Evolutionary conservation across 768 basidiomycete species (phyloP), one percentile per base, ranked within the genome.

Genomic region (Ramaria sp.): DNA sequence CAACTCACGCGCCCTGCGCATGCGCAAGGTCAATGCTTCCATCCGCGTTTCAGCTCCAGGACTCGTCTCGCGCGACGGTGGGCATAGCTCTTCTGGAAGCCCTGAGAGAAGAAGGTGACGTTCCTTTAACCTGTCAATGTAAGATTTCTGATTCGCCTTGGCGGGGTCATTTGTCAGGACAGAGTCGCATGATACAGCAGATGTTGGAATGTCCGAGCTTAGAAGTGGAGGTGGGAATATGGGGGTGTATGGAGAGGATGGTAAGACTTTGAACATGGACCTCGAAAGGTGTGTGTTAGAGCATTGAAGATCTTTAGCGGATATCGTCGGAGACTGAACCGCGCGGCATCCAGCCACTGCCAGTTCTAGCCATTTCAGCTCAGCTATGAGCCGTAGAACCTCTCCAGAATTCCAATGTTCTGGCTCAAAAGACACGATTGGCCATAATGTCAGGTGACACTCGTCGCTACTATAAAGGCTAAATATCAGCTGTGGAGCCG

Each of bases 181-280:
- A 24, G 48, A 50, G 16, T 36, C 18, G 24, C 16, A 5, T 50
- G 48, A 34, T n/a, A 30, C 24, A 16, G 22, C 45, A 47, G 8
- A 12, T n/a, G 45, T 9, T 47, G 25, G 30, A n/a, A 32, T n/a
- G 27, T 18, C n/a, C 2, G 28, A 28, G 36, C 5, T 44, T 1
- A 16, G 53, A 13, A 55, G 27, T 24, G 43, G 24, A 34, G 53
- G 44, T 20, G 53, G 53, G 24, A 55, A 55, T 28, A 55, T 37
- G 20, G 53, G 53, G 32, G 53, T 55, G 47, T 55, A 55, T 48
- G 53, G 53, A 13, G 53, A 47, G 7, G 43, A 18, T 48, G 30
- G 41, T 28, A 52, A 4, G 18, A 18, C 39, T 16, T 18, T n/a
- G 6, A 22, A n/a, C 39, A 41, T 41, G 20, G 5, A n/a, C n/a